phyloP scores from a whole-genome alignment of 179 eudicot genomes.

The Beta lomatogona region DNA sequence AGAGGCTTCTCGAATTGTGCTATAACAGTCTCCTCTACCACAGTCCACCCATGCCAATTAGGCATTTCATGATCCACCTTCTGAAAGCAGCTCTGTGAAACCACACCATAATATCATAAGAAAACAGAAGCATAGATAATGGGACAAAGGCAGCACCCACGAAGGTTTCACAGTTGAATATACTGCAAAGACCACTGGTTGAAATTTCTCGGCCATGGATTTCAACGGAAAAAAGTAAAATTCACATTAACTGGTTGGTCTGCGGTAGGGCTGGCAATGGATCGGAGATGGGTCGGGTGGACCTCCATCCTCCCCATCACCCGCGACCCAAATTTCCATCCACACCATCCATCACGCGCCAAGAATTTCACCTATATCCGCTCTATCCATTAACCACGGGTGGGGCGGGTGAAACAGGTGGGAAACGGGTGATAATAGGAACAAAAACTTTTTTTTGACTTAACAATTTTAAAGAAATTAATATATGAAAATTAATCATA shows the following conservation, averaged over 20 bases:
- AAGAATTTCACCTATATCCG: no score
- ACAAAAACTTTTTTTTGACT: no score
- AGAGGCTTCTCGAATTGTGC: conserved; percentile 48
- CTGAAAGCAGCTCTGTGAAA: conserved; percentile 53
- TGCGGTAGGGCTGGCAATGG: no score
- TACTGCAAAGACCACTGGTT: background rate
- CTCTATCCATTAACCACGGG: no score
- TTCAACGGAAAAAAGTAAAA: background rate
- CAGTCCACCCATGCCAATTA: conserved; percentile 49
- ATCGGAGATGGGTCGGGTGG: no score
- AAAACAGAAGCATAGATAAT: background rate
- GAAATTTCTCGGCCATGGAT: background rate
- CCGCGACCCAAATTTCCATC: no score
- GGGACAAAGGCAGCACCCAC: background rate
- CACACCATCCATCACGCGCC: no score
- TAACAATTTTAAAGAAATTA: no score
- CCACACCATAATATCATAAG: conserved; percentile 10
- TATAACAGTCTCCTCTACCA: conserved; percentile 65
- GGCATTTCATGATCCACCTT: conserved; percentile 24
- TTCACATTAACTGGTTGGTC: background rate
- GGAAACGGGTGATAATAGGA: no score
- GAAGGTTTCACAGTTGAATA: background rate
- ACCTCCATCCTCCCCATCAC: no score
- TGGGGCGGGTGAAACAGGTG: no score
- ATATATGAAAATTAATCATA: no score